phyloP scores from a whole-genome alignment of 2,329 filamentous ascomycete species.

The Alternaria burnsii region DNA sequence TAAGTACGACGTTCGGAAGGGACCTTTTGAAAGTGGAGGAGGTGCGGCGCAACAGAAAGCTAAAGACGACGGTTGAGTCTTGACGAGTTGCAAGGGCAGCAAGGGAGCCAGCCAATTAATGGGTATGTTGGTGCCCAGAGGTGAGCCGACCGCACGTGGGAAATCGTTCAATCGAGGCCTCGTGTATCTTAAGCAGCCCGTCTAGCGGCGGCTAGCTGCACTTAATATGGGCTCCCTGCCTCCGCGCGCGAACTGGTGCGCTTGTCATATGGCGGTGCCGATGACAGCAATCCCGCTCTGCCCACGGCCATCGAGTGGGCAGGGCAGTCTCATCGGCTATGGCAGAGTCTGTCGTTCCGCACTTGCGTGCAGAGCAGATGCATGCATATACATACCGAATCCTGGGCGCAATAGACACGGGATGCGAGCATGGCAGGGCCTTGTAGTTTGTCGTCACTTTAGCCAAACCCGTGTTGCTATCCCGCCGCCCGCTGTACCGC shows the following conservation, averaged over 20 bases:
- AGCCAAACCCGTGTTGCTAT: slow-evolving; percentile 26
- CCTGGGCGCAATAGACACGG: slow-evolving; percentile 16
- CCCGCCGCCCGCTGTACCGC: slow-evolving; percentile 37
- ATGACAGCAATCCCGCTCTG: slow-evolving; percentile 10
- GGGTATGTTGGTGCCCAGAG: slow-evolving; percentile 34
- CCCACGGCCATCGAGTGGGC: neutral
- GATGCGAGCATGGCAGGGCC: slow-evolving; percentile 10
- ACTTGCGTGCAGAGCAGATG: slow-evolving; percentile 14
- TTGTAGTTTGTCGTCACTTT: slow-evolving; percentile 23
- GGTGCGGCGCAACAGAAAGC: slow-evolving; percentile 27
- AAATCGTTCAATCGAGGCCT: slow-evolving; percentile 51
- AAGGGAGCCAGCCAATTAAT: slow-evolving; percentile 41
- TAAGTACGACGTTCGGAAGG: slow-evolving; percentile 39
- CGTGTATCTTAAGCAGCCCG: slow-evolving; percentile 47
- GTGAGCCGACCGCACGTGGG: slow-evolving; percentile 46
- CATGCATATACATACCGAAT: slow-evolving; percentile 9
- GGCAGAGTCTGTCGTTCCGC: slow-evolving; percentile 11
- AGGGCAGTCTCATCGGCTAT: neutral
- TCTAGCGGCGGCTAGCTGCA: slow-evolving; percentile 50
- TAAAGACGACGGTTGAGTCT: slow-evolving; percentile 26
- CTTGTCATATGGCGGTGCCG: slow-evolving; percentile 23
- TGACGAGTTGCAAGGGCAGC: slow-evolving; percentile 23
- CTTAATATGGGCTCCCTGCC: slow-evolving; percentile 41
- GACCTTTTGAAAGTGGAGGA: slow-evolving; percentile 31
- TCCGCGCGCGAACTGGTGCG: slow-evolving; percentile 33